Evolutionary conservation across 192 early-diverging fungal species (phyloP), one percentile per base, ranked within the genome.

Genomic region (Linnemannia schmuckeri): DNA sequence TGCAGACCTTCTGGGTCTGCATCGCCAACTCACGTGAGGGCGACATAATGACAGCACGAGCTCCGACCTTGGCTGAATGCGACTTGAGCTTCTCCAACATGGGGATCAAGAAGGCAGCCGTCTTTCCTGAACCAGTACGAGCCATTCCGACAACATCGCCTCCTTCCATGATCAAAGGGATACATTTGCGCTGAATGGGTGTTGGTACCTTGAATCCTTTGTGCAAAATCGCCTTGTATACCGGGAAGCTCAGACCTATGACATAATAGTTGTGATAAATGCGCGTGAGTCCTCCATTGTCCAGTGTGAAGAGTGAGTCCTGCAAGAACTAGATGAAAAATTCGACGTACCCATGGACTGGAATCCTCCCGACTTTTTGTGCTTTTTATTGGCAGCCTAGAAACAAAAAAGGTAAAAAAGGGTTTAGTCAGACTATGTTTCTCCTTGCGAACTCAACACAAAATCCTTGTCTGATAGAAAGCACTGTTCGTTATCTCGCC

Each of bases 201-300:
- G 98, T 99, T n/a, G 98, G 98, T 6, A 98, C 94, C 80, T 98
- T 98, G 90, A 97, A 99, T 8, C 98, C 98, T 81, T 97, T 97
- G 78, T 96, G 93, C n/a, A 94, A 80, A 81, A 99, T 92, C 20
- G 97, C 97, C 63, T 96, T 95, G 90, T 95, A 97, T 24, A 98
- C 89, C 41, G 93, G 91, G 72, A 94, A 93, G 42, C 95, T 95
- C 57, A 99, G 90, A 33, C 97, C 94, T 95, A 72, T 33, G 20
- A 61, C 41, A 33, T n/a, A 69, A 22, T 24, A 38, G 68, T 30
- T 57, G 40, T 9, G 33, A 38, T 3, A 24, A 74, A 7, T 30
- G 20, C 15, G 47, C 27, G 54, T 15, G 37, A 33, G 37, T 49
- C 38, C 37, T 47, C 27, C 38, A 70, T 37, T 33, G 61, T 61